Evolutionary conservation across 441 rosid species (phyloP).

Genomic region (Euphorbia schlechtendalii): DNA sequence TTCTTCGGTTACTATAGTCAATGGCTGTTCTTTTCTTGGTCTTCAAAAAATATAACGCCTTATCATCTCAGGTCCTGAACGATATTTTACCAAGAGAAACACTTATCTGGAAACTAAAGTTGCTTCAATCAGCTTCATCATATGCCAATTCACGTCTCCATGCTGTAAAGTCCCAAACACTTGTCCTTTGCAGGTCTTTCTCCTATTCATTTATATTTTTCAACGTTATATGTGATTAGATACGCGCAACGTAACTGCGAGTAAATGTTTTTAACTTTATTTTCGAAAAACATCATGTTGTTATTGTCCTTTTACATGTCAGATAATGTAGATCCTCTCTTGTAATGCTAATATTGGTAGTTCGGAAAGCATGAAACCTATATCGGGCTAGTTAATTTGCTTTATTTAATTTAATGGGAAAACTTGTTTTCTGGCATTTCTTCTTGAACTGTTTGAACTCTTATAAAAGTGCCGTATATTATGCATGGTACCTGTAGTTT

Average conservation of each 20-base stretch:
- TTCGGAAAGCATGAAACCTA: background rate
- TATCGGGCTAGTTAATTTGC: background rate
- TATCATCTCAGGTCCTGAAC: constrained; percentile 44
- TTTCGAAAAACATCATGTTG: background rate
- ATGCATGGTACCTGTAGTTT: background rate
- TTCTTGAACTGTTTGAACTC: background rate
- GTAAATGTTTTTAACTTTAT: background rate
- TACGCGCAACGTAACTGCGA: background rate
- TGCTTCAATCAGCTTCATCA: constrained; percentile 48
- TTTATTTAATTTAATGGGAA: background rate
- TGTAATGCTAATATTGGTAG: background rate
- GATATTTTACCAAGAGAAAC: constrained; percentile 46
- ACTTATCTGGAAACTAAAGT: constrained; percentile 50
- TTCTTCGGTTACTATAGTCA: background rate
- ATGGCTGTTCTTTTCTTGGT: background rate
- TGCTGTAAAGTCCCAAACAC: constrained; percentile 46
- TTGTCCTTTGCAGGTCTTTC: constrained; percentile 48
- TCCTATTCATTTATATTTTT: constrained; percentile 7
- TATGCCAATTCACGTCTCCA: constrained; percentile 46
- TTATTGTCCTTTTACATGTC: background rate
- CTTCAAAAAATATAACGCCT: too few relatives aligned
- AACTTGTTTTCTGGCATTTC: background rate
- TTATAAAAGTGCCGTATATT: background rate
- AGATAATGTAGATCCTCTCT: background rate
- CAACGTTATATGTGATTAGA: too few relatives aligned